A percentile compares a stretch with the other conserved stretches of the same genome.
Conservation (phyloP, 805 yeast species). For the Teunomyces panamensis region DNA sequence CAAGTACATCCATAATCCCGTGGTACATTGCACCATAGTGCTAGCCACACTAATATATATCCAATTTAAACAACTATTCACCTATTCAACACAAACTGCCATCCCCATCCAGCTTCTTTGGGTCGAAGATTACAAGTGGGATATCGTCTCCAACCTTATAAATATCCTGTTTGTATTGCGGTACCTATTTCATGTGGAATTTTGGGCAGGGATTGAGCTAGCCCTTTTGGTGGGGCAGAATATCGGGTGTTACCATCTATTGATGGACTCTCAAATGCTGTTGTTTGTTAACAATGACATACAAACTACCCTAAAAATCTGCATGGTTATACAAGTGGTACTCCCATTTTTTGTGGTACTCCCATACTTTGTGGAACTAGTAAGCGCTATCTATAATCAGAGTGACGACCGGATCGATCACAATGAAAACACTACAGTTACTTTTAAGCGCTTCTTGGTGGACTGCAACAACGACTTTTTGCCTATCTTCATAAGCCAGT, state of each 20-base stretch:
- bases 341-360: slow-evolving; percentile 20
- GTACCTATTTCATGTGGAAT: slow-evolving; percentile 15
- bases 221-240: slow-evolving; percentile 20
- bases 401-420: neutral
- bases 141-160: slow-evolving; percentile 23
- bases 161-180: slow-evolving; percentile 28
- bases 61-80: neutral
- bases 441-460: slow-evolving; percentile 11
- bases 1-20: slow-evolving; percentile 19
- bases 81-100: neutral
- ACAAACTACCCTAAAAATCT: slow-evolving; percentile 10
- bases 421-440: neutral
- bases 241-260: slow-evolving; percentile 12
- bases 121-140: slow-evolving; percentile 11
- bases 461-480: slow-evolving; percentile 33
- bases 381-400: slow-evolving; percentile 7
- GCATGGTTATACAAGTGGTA: slow-evolving; percentile 16
- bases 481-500: slow-evolving; percentile 34
- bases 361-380: slow-evolving; percentile 18
- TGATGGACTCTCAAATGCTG: slow-evolving; percentile 8
- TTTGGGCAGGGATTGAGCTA: slow-evolving; percentile 16
- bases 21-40: neutral
- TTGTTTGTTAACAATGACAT: slow-evolving; percentile 8
- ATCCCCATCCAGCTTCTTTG: neutral
- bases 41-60: neutral